phyloP scores from a whole-genome alignment of 768 basidiomycete genomes.

The Holtermannia corniformis region DNA sequence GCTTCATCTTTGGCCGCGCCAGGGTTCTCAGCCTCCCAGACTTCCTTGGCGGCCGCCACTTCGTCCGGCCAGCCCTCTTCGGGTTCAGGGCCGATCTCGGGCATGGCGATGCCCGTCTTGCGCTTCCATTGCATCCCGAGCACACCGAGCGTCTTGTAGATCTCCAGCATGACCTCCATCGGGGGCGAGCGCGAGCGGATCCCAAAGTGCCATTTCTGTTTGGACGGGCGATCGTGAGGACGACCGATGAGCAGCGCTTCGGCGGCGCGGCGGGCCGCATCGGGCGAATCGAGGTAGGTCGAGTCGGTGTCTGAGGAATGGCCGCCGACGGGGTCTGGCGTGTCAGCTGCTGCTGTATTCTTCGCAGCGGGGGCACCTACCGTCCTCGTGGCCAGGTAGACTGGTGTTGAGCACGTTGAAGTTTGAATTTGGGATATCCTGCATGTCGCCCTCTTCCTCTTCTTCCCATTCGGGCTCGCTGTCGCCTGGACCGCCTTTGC shows the following conservation, averaged over 20 bases:
- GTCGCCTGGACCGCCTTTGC: conserved; percentile 39
- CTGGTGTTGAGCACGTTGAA: conserved; percentile 87
- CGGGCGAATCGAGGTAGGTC: conserved; percentile 19
- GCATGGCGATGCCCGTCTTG: conserved; percentile 52
- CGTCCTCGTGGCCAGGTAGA: conserved; percentile 49
- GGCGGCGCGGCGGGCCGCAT: conserved; percentile 36
- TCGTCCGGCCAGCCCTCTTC: conserved; percentile 50
- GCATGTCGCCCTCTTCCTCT: conserved; percentile 51
- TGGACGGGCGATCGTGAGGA: conserved; percentile 45
- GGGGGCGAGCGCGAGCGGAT: conserved; percentile 83
- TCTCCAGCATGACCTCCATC: conserved; percentile 99
- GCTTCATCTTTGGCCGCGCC: conserved; percentile 46
- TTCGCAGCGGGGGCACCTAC: conserved; percentile 15
- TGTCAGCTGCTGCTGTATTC: neutral
- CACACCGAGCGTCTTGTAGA: conserved; percentile 80
- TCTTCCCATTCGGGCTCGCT: conserved; percentile 73
- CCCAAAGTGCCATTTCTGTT: conserved; percentile 95
- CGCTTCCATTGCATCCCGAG: conserved; percentile 97
- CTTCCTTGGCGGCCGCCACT: conserved; percentile 54
- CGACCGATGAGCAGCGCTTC: conserved; percentile 20
- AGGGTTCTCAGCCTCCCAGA: conserved; percentile 44
- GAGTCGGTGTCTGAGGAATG: neutral
- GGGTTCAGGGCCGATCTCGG: conserved; percentile 41
- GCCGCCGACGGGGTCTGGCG: neutral
- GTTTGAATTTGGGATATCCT: conserved; percentile 53